phyloP scores from a whole-genome alignment of 805 yeast genomes.

The Candida golubevii region DNA sequence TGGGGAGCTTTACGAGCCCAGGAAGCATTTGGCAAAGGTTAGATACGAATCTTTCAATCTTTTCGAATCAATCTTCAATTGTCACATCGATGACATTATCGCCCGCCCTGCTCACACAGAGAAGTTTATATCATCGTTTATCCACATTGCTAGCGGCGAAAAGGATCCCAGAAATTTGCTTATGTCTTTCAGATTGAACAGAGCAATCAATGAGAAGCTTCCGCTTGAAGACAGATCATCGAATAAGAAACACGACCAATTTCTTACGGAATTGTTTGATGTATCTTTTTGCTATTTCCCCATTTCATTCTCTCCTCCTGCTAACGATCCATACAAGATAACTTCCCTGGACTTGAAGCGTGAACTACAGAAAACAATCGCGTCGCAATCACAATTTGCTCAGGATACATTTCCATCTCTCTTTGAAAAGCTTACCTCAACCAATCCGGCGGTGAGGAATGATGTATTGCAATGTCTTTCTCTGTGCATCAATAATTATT shows the following conservation, averaged over 20 bases:
- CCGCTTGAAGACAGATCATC: constrained; percentile 20
- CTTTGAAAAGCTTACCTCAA: constrained; percentile 72
- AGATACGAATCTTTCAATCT: constrained; percentile 58
- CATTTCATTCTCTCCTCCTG: constrained; percentile 88
- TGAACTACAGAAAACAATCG: constrained; percentile 56
- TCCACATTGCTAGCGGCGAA: constrained; percentile 76
- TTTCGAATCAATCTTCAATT: constrained; percentile 33
- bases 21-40: constrained; percentile 54
- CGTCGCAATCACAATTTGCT: constrained; percentile 60
- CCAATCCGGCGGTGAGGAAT: constrained; percentile 65
- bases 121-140: constrained; percentile 50
- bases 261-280: constrained; percentile 73
- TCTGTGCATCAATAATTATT: constrained; percentile 52
- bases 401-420: constrained; percentile 72
- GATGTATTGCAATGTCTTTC: constrained; percentile 68
- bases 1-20: constrained; percentile 44
- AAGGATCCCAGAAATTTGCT: constrained; percentile 90
- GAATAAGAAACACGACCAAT: constrained; percentile 34
- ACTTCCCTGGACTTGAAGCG: constrained; percentile 67
- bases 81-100: constrained; percentile 21
- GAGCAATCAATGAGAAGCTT: constrained; percentile 40
- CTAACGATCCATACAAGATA: constrained; percentile 81
- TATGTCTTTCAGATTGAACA: constrained; percentile 58
- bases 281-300: constrained; percentile 94
- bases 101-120: constrained; percentile 26